Base-by-base conservation (phyloP, 2,329 filamentous ascomycete species). In the Pseudogymnoascus sp. region DNA sequence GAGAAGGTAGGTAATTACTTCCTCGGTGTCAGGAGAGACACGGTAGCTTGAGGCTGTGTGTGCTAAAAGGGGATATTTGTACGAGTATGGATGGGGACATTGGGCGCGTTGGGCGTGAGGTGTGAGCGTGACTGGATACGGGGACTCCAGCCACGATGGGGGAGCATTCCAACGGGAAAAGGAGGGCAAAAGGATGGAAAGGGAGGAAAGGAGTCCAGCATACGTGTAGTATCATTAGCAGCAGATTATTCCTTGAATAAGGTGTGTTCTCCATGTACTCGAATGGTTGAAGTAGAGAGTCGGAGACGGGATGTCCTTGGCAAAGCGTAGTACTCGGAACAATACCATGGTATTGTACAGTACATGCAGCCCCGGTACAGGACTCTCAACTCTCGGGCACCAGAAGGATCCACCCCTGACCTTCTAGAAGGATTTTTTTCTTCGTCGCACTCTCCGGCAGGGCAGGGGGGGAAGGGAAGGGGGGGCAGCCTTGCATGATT, bases 1-100 rank as follows among this genome's bases (percentile, higher is more conserved):
- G 93, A 97, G 77, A 85, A 84, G 70, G 84, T 90, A 70, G 93
- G 93, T 8, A 99, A 99, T 74, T 99, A 97, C 76, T 97, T 99
- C 74, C 96, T 97, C 73, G 94, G 84, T 7, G 86, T 96, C 43
- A 83, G 86, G 75, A 87, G 78, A 71, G 76, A 73, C 63, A 37
- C 32, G 7, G 18, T 30, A 38, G 57, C 57, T 16, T 58, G 37
- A 58, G 32, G 25, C 9, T 50, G 43, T 30, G n/a, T 16, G 16
- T 30, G 5, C 25, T 25, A 11, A 54, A 54, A 32, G 5, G 28
- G 25, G 25, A 32, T 14, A 50, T 50, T 22, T 22, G 47, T 54
- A 54, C 16, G 47, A 54, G 16, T 54, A 54, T 14, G 11, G 47
- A 54, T 28, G 20, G 20, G 20, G 20, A 32, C 47, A 54, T 32